Conservation (phyloP, 768 basidiomycete species). For the Peribolospora kevripleyi region DNA sequence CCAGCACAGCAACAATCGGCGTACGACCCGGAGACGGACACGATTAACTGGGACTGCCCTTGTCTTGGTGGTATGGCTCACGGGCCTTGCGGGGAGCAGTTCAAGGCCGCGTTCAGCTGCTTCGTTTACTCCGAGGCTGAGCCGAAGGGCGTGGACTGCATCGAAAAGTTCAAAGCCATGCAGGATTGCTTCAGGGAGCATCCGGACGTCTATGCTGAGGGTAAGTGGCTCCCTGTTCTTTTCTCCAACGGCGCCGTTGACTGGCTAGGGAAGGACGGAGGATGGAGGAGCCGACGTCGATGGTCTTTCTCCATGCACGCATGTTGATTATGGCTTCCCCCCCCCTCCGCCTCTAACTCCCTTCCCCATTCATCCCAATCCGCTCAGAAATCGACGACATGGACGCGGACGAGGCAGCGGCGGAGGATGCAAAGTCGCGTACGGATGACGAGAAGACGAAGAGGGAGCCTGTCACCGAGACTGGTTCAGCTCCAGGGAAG, state of each 20-base stretch:
- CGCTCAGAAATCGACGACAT: conserved; percentile 14
- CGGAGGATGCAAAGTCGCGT: not conserved
- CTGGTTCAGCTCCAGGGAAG: too few species aligned
- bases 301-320: not conserved
- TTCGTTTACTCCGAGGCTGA: conserved; percentile 84
- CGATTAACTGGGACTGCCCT: conserved; percentile 99
- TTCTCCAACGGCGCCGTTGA: not conserved
- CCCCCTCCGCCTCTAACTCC: not conserved
- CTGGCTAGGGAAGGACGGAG: not conserved
- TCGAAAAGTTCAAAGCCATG: conserved; percentile 94
- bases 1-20: conserved; percentile 26
- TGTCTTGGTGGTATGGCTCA: conserved; percentile 98
- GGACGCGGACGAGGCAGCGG: not conserved
- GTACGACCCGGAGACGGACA: conserved; percentile 86
- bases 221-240: conserved; percentile 26
- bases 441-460: not conserved
- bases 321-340: too few species aligned
- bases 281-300: not conserved
- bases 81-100: conserved; percentile 80
- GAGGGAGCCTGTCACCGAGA: not conserved
- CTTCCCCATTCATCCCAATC: too few species aligned
- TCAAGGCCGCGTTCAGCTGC: conserved; percentile 88
- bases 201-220: conserved; percentile 85
- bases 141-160: conserved; percentile 91
- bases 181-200: conserved; percentile 90